Evolutionary conservation across 305 asterid species (phyloP).

Genomic region (Coffea humblotiana): DNA sequence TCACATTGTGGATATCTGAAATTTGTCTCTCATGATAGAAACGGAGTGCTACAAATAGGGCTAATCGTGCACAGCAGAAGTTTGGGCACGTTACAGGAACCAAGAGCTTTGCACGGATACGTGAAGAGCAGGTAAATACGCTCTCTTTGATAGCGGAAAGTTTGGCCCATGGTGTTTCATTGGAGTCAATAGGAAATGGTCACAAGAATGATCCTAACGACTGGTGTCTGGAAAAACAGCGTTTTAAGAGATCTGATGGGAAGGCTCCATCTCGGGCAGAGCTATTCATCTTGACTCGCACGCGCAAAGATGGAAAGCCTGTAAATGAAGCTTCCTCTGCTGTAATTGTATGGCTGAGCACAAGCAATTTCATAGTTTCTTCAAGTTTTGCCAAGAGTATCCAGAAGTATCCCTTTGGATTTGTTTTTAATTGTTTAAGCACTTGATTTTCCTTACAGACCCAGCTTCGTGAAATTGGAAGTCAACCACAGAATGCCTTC

Average conservation of each 20-base stretch:
- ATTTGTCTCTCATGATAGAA: constrained; percentile 21
- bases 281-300: constrained; percentile 45
- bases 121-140: constrained; percentile 41
- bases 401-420: neutral
- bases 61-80: constrained; percentile 34
- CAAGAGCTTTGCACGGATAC: constrained; percentile 43
- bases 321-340: constrained; percentile 36
- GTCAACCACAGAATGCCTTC: constrained; percentile 21
- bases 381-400: neutral
- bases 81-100: constrained; percentile 37
- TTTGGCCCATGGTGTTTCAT: neutral
- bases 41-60: constrained; percentile 40
- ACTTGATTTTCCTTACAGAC: constrained; percentile 21
- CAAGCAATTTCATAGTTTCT: constrained; percentile 13
- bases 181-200: no score
- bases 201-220: constrained; percentile 4
- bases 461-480: constrained; percentile 25
- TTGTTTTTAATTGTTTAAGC: constrained; percentile 10
- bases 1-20: neutral
- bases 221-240: constrained; percentile 21
- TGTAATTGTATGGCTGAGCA: constrained; percentile 36
- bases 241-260: constrained; percentile 35
- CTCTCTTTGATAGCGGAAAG: constrained; percentile 9
- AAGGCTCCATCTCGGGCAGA: constrained; percentile 40
- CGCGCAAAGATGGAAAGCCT: constrained; percentile 42